phyloP scores from a whole-genome alignment of 1,284 basidiomycete genomes.

The Apiotrichum brassicae region DNA sequence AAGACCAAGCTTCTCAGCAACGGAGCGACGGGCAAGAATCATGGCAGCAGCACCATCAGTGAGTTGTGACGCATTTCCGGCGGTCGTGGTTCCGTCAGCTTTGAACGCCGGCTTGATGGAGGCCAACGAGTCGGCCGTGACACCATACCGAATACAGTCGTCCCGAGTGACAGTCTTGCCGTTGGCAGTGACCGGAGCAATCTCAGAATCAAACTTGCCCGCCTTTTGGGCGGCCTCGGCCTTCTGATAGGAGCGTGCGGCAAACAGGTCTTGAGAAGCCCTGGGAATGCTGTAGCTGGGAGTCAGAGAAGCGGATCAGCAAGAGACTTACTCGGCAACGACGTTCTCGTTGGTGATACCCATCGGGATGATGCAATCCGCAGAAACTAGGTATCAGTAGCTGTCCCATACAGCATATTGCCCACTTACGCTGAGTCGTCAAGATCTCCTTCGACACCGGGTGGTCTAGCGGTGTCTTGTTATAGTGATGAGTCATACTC shows the following conservation, averaged over 20 bases:
- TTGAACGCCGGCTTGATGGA: conserved; percentile 87
- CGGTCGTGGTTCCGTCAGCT: conserved; percentile 55
- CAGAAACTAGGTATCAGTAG: conserved; percentile 57
- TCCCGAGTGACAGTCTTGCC: conserved; percentile 60
- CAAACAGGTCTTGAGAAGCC: conserved; percentile 72
- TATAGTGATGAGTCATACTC: conserved; percentile 69
- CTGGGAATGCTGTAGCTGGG: conserved; percentile 57
- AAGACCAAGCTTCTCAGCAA: conserved; percentile 74
- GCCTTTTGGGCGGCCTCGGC: conserved; percentile 74
- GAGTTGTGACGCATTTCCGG: conserved; percentile 73
- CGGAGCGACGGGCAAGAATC: conserved; percentile 71
- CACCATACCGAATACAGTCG: conserved; percentile 80
- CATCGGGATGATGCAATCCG: conserved; percentile 87
- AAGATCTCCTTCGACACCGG: conserved; percentile 76
- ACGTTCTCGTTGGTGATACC: conserved; percentile 89
- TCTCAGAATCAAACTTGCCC: conserved; percentile 80
- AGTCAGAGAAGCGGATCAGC: conserved; percentile 49
- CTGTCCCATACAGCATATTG: conserved; percentile 49
- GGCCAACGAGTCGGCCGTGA: conserved; percentile 68
- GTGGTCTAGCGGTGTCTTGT: conserved; percentile 62
- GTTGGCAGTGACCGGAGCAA: conserved; percentile 68
- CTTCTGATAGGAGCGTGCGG: conserved; percentile 71
- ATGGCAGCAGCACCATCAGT: conserved; percentile 95
- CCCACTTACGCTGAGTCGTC: conserved; percentile 58
- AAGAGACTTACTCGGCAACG: conserved; percentile 49